These are phyloP conservation scores for Globisporangium orthogonon DNA, from an alignment of 352 stramenopile genomes.

Conservation along the genomic window DNA sequence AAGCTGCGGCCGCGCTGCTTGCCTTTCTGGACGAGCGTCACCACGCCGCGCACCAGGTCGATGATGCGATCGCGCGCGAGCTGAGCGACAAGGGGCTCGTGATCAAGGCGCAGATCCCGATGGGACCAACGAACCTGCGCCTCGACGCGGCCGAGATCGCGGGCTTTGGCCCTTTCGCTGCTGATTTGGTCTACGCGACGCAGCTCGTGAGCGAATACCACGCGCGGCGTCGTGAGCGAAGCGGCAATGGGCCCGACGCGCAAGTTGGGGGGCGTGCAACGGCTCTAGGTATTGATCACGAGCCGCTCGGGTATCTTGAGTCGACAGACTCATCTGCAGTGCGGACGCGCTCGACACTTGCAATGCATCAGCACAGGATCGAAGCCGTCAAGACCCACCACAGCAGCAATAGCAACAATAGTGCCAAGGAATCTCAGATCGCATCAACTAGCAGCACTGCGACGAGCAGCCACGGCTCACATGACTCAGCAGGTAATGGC, in stretches of 20 bases:
- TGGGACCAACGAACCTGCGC: constrained; percentile 51
- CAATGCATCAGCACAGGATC: constrained; percentile 35
- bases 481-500: background rate
- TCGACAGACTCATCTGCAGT: constrained; percentile 37
- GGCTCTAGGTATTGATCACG: constrained; percentile 14
- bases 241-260: constrained; percentile 30
- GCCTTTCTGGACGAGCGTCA: constrained; percentile 45
- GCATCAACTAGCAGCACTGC: background rate
- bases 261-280: constrained; percentile 11
- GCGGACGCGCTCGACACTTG: constrained; percentile 44
- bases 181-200: constrained; percentile 46
- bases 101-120: constrained; percentile 65
- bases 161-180: constrained; percentile 35
- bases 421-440: background rate
- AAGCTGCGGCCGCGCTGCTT: constrained; percentile 28
- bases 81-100: constrained; percentile 52
- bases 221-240: constrained; percentile 26
- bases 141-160: constrained; percentile 37
- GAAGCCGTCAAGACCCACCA: constrained; percentile 27
- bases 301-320: constrained; percentile 45
- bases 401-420: background rate
- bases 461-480: background rate
- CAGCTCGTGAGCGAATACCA: constrained; percentile 55
- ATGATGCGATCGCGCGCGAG: constrained; percentile 36
- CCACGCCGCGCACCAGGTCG: constrained; percentile 25